Evolutionary conservation across 225 moss, liverwort and hornwort genomes (phyloP), one percentile per base, ranked within the genome.

Genomic region (Physcomitrium patens): DNA sequence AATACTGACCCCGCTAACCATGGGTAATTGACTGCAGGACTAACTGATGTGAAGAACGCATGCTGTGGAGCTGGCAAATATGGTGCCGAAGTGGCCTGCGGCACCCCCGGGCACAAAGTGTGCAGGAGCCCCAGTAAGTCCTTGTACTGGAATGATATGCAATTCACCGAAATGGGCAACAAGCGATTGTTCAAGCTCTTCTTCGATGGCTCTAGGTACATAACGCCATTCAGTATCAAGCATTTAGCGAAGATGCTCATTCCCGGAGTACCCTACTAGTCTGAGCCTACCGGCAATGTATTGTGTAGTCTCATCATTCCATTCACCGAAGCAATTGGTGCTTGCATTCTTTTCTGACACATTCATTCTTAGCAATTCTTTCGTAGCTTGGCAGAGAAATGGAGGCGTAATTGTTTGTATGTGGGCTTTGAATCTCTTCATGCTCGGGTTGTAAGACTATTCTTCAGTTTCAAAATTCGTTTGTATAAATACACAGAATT

Each of bases 41-140:
- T 86, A 0, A 9, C 52, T 0, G 64, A 86, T 23, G 78, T 69
- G 31, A 71, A 12, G 37, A 77, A 48, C 0, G 75, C 86, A 9
- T 86, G 86, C n/a, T 86, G 83, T 44, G 86, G 86, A 43, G 86
- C 2, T 9, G 86, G 86, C n/a, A 64, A 58, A 13, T 78, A 80
- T 46, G 75, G 78, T 45, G 72, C 68, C 0, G 54, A 80, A 27
- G 9, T 46, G 7, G 0, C 10, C 1, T 86, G 86, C 22, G 83
- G 83, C 37, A 0, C 4, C 13, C 47, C 0, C 0, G 41, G 63
- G 6, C 43, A 44, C n/a, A 78, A 22, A 44, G 52, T 80, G 1
- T 86, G 86, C 60, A 47, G n/a, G 41, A 4, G 1, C 1, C 41
- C 64, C 60, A 42, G 46, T 56, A 56, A 12, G 11, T 19, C 58